These are phyloP conservation scores for Citrus reticulata DNA, from an alignment of 345 rosid species.

Conservation along the genomic window DNA sequence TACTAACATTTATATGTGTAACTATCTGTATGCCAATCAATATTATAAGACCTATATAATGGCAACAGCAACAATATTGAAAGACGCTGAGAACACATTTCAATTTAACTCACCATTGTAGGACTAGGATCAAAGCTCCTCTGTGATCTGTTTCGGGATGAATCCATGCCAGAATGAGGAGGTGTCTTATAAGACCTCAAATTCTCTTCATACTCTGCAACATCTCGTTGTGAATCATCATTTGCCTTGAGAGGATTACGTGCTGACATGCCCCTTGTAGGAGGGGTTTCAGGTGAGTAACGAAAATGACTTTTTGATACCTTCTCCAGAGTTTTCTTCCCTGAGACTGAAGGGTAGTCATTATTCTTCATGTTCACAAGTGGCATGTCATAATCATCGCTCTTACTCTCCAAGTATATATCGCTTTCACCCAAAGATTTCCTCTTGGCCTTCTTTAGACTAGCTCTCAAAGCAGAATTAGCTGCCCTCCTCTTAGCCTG, in stretches of 20 bases:
- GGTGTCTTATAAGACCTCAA: conserved; percentile 57
- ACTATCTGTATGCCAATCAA: background rate
- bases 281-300: conserved; percentile 58
- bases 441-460: conserved; percentile 71
- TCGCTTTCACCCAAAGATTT: conserved; percentile 60
- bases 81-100: background rate
- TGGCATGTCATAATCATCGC: conserved; percentile 64
- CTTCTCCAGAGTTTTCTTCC: conserved; percentile 50
- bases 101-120: conserved; percentile 38
- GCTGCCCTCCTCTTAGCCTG: conserved; percentile 98
- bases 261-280: conserved; percentile 35
- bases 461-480: conserved; percentile 82
- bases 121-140: conserved; percentile 54
- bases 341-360: conserved; percentile 32
- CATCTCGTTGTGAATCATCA: conserved; percentile 53
- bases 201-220: conserved; percentile 52
- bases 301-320: conserved; percentile 32
- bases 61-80: background rate
- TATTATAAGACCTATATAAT: background rate
- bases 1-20: background rate
- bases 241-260: conserved; percentile 43
- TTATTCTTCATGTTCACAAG: conserved; percentile 33
- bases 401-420: conserved; percentile 58
- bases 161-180: conserved; percentile 47
- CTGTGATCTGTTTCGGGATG: conserved; percentile 58